A percentile compares a stretch with the other conserved stretches of the same genome.
These are phyloP conservation scores for Cladosporium sp. DNA, from an alignment of 2,329 filamentous ascomycete genomes.

Conservation along the genomic window DNA sequence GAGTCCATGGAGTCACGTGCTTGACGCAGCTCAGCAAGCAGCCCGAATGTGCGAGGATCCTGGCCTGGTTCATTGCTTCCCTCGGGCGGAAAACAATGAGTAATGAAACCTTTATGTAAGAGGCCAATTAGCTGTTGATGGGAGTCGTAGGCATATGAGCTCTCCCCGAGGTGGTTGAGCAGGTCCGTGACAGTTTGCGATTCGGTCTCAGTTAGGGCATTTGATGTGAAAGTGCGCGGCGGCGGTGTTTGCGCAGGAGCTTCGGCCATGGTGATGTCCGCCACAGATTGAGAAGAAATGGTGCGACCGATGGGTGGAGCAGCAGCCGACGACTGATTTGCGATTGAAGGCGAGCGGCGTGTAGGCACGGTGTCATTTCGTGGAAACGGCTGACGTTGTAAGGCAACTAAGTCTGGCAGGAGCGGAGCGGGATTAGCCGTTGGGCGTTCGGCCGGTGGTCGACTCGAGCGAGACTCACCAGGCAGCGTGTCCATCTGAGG, in stretches of 20 bases:
- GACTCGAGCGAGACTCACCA: conserved; percentile 30
- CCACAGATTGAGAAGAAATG: conserved; percentile 41
- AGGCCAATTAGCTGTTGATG: conserved; percentile 46
- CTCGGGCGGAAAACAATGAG: conserved; percentile 32
- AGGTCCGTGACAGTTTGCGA: conserved; percentile 42
- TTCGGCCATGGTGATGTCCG: conserved; percentile 46
- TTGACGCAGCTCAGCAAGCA: conserved; percentile 44
- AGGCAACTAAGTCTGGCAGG: conserved; percentile 40
- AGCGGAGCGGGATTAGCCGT: conserved; percentile 17
- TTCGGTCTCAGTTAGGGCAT: conserved; percentile 40
- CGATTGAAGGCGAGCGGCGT: conserved; percentile 29
- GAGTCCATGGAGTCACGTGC: conserved; percentile 57
- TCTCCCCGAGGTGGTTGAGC: conserved; percentile 40
- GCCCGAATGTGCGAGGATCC: conserved; percentile 40
- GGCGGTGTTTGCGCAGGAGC: conserved; percentile 39
- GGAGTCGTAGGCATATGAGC: conserved; percentile 47
- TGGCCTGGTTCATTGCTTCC: conserved; percentile 16
- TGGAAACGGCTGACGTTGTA: conserved; percentile 41
- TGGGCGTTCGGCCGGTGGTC: neutral
- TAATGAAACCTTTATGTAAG: conserved; percentile 46
- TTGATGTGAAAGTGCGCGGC: conserved; percentile 40
- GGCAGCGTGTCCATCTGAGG: conserved; percentile 47
- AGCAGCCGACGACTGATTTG: conserved; percentile 13
- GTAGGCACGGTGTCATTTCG: conserved; percentile 30
- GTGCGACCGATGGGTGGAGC: conserved; percentile 31